A percentile compares a stretch with the other conserved stretches of the same genome.
Conservation (phyloP, 2,329 filamentous ascomycete genomes). For the Beauveria medogensis region DNA sequence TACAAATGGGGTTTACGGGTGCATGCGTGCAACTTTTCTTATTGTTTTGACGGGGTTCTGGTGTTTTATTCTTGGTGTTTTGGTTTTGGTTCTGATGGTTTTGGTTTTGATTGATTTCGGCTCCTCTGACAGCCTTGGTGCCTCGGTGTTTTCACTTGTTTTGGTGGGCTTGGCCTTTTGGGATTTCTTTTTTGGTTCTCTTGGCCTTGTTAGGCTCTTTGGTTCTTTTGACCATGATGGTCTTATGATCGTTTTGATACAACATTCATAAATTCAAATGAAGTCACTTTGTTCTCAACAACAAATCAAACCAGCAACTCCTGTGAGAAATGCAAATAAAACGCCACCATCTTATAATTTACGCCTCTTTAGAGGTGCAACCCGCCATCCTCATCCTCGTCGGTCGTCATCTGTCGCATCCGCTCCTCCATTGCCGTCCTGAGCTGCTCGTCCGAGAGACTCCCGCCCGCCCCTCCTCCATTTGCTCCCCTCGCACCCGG, state of each 20-base stretch:
- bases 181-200: too few species aligned
- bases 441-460: constrained; percentile 52
- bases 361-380: constrained; percentile 47
- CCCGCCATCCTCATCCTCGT: constrained; percentile 42
- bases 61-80: not conserved
- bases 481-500: not conserved
- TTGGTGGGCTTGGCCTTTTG: too few species aligned
- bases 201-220: too few species aligned
- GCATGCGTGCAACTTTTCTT: not conserved
- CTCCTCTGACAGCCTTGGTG: not conserved
- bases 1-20: not conserved
- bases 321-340: too few species aligned
- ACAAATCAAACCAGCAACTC: too few species aligned
- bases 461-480: constrained; percentile 29
- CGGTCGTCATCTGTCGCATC: constrained; percentile 36
- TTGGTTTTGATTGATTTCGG: not conserved
- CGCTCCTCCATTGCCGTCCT: constrained; percentile 46
- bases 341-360: too few species aligned
- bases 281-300: too few species aligned
- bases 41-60: not conserved
- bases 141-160: too few species aligned
- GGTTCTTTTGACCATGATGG: too few species aligned
- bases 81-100: not conserved
- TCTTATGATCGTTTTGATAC: too few species aligned
- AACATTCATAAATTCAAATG: too few species aligned